Evolutionary conservation across 2,329 filamentous ascomycete genomes (phyloP).

Genomic region (Cladorrhinum sp.): DNA sequence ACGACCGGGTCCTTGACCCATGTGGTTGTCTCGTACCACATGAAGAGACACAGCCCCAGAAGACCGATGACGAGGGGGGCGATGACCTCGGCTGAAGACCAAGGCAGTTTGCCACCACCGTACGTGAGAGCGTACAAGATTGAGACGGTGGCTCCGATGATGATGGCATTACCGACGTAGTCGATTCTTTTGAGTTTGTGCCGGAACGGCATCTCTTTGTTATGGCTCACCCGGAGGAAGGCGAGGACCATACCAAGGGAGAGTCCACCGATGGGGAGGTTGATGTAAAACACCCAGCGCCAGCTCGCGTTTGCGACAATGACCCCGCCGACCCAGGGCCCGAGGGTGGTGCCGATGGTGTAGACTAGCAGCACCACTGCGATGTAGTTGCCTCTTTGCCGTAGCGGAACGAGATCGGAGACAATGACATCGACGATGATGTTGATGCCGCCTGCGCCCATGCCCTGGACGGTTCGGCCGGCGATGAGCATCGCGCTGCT

Average conservation of each 20-base stretch:
- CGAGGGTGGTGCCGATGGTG: constrained; percentile 23
- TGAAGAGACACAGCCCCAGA: constrained; percentile 36
- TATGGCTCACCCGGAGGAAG: constrained; percentile 38
- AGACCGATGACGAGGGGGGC: constrained; percentile 43
- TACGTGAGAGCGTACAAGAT: constrained; percentile 44
- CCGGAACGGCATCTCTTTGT: constrained; percentile 23
- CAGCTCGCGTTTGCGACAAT: constrained; percentile 26
- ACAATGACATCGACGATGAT: constrained; percentile 36
- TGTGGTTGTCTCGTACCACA: constrained; percentile 31
- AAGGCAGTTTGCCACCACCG: constrained; percentile 40
- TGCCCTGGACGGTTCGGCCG: constrained; percentile 36
- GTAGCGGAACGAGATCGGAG: constrained; percentile 32
- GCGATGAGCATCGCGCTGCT: constrained; percentile 33
- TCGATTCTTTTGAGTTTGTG: constrained; percentile 41
- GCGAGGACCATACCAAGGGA: constrained; percentile 32
- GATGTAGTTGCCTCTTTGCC: constrained; percentile 27
- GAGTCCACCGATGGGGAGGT: constrained; percentile 39
- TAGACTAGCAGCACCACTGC: constrained; percentile 18
- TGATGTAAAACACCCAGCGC: constrained; percentile 44
- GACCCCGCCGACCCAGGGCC: constrained; percentile 27
- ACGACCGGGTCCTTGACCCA: constrained; percentile 19
- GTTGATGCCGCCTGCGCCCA: constrained; percentile 37
- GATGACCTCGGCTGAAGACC: constrained; percentile 40
- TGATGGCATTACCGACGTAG: constrained; percentile 41
- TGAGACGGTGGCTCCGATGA: constrained; percentile 39